Evolutionary conservation across 148 eudicot species (phyloP), one percentile per base, ranked within the genome.

Genomic region (Fagopyrum tataricum): DNA sequence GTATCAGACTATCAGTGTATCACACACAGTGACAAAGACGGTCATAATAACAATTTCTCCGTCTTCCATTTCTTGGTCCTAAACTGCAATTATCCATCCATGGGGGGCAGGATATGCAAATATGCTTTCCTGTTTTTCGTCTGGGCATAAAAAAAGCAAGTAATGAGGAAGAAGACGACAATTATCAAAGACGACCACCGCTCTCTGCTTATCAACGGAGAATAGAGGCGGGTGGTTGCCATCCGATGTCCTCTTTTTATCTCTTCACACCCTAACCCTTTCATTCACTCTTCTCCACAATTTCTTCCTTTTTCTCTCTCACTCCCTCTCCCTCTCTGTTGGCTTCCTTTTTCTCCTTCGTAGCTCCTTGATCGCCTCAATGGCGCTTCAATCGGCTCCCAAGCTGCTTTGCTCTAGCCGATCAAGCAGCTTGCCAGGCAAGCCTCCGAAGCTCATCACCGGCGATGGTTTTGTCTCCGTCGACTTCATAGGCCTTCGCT

Each of bases 401-500:
- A 70, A 70, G 51, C 72, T 70, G 51, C 48, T 70, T 2, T 46
- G 52, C 72, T 70, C 72, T 31, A 31, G 72, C 72, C 49, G 23
- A 49, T 9, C 72, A 12, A 37, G 37, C 52, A 20, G 52, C 49
- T 70, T 42, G 31, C 51, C 51, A 14, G 8, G 8, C 18, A 58
- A 13, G 49, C 64, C 20, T 11, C 52, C 52, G 51, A 70, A 42
- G 51, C 18, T 70, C 72, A 51, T 46, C 44, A 14, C 51, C 0
- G 41, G 53, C 6, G 81, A 79, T 59, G 84, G 90, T 9, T 74
- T 81, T 21, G 71, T 84, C 6, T 81, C 89, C 55, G 84, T 85
- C 11, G 96, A 92, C 59, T 92, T 90, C 74, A 76, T 87, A 53
- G 93, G 88, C 5, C 76, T 92, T 13, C 74, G 78, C 11, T 78